Conservation (phyloP, 495 filamentous ascomycete genomes). For the Penicillium chermesinum region DNA sequence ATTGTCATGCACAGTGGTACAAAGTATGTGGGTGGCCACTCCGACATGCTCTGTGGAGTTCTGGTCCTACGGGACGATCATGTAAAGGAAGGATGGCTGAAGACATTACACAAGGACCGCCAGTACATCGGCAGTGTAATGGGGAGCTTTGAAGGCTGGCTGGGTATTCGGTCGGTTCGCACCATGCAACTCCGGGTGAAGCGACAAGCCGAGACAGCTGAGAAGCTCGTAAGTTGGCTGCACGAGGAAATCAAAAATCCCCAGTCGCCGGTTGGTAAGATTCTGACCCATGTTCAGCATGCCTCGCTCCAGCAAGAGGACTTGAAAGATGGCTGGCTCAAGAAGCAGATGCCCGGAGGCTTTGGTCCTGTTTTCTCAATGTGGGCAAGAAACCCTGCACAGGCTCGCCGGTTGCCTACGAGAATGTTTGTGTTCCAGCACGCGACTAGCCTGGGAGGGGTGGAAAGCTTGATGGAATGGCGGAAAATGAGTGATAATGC, state of each 20-base stretch:
- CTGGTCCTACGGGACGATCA: slow-evolving; percentile 52
- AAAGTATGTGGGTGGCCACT: slow-evolving; percentile 95
- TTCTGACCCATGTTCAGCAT: slow-evolving; percentile 61
- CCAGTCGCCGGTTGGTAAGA: slow-evolving; percentile 36
- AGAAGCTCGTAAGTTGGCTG: slow-evolving; percentile 65
- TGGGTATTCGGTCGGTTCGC: slow-evolving; percentile 74
- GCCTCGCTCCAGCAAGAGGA: slow-evolving; percentile 60
- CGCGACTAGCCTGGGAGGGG: slow-evolving; percentile 85
- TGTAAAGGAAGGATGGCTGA: slow-evolving; percentile 44
- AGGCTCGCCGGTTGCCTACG: slow-evolving; percentile 68
- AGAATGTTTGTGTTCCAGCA: slow-evolving; percentile 81
- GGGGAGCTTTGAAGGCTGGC: slow-evolving; percentile 86
- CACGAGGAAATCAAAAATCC: slow-evolving; percentile 35
- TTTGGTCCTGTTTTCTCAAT: slow-evolving; percentile 84
- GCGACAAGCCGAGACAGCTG: slow-evolving; percentile 63
- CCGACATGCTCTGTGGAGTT: slow-evolving; percentile 83
- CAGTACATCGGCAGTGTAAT: slow-evolving; percentile 73
- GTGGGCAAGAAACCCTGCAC: slow-evolving; percentile 48
- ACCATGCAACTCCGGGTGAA: slow-evolving; percentile 77
- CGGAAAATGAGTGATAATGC: slow-evolving; percentile 53
- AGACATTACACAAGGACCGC: slow-evolving; percentile 56
- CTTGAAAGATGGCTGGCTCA: slow-evolving; percentile 60
- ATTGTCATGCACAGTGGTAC: slow-evolving; percentile 84
- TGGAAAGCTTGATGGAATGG: slow-evolving; percentile 77
- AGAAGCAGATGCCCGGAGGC: slow-evolving; percentile 83